Evolutionary conservation across 768 basidiomycete genomes (phyloP).

Genomic region (Phylloporus scabripes): DNA sequence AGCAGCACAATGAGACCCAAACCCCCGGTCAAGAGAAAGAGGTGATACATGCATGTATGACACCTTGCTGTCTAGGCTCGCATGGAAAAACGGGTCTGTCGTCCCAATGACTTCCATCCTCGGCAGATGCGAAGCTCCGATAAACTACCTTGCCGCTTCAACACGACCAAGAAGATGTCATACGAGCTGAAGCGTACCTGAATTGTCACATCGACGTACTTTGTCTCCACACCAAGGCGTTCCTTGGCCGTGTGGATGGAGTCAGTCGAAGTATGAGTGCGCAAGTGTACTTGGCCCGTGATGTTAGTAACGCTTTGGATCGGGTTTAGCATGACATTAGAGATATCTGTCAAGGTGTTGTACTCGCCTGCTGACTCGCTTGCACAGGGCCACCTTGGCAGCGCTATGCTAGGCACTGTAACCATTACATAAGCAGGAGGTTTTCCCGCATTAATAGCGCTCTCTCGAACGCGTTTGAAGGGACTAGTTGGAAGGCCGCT

Average conservation of each 20-base stretch:
- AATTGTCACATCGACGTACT: slow-evolving; percentile 55
- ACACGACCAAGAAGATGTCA: background rate
- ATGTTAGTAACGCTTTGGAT: slow-evolving; percentile 13
- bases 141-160: slow-evolving; percentile 43
- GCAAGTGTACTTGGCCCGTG: slow-evolving; percentile 6
- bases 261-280: slow-evolving; percentile 1
- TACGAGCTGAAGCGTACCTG: slow-evolving; percentile 34
- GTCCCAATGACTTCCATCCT: slow-evolving; percentile 61
- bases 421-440: background rate
- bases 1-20: background rate
- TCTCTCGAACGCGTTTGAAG: no score
- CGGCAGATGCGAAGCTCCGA: slow-evolving; percentile 63
- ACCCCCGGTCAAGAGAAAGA: background rate
- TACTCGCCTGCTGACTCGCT: background rate
- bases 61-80: slow-evolving; percentile 57
- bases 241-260: slow-evolving; percentile 29
- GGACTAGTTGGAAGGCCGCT: no score
- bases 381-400: background rate
- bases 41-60: slow-evolving; percentile 52
- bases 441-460: no score
- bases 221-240: slow-evolving; percentile 32
- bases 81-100: slow-evolving; percentile 70
- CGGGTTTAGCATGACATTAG: slow-evolving; percentile 10
- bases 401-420: background rate
- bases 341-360: background rate